phyloP scores from a whole-genome alignment of 2,329 filamentous ascomycete species.

The Lecanicillium sp. region DNA sequence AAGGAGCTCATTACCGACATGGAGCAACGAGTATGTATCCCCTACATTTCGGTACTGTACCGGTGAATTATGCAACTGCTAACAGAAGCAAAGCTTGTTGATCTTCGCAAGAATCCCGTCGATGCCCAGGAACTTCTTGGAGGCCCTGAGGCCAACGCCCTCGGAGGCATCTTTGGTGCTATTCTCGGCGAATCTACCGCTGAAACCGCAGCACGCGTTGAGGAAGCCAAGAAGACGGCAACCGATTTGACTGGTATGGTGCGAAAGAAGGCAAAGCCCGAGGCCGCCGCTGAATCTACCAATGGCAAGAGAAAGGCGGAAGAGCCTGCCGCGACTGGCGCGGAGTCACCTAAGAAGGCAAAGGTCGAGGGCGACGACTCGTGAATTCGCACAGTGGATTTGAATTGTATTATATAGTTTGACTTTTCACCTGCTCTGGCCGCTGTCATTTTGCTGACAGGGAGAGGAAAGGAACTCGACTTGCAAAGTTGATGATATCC shows the following conservation, averaged over 20 bases:
- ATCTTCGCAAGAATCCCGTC: conserved; percentile 54
- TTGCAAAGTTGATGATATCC: background rate
- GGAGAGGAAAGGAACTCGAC: no score
- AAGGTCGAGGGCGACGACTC: conserved; percentile 39
- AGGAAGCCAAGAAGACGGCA: conserved; percentile 66
- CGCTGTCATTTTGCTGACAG: no score
- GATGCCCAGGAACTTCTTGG: conserved; percentile 32
- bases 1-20: conserved; percentile 74
- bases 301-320: conserved; percentile 18
- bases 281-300: conserved; percentile 15
- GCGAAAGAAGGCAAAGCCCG: conserved; percentile 50
- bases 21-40: conserved; percentile 57
- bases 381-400: background rate
- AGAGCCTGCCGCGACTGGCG: conserved; percentile 14
- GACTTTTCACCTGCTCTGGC: background rate
- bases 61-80: conserved; percentile 2
- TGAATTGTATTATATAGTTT: background rate
- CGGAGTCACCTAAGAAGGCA: conserved; percentile 36
- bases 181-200: conserved; percentile 54
- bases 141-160: conserved; percentile 31
- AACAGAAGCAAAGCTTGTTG: conserved; percentile 45
- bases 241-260: conserved; percentile 70
- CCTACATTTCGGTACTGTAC: background rate
- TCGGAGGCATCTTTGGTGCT: conserved; percentile 56
- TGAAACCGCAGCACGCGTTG: conserved; percentile 55